Evolutionary conservation across 768 basidiomycete genomes (phyloP), one percentile per base, ranked within the genome.

Genomic region (Tephrocybe sp.): DNA sequence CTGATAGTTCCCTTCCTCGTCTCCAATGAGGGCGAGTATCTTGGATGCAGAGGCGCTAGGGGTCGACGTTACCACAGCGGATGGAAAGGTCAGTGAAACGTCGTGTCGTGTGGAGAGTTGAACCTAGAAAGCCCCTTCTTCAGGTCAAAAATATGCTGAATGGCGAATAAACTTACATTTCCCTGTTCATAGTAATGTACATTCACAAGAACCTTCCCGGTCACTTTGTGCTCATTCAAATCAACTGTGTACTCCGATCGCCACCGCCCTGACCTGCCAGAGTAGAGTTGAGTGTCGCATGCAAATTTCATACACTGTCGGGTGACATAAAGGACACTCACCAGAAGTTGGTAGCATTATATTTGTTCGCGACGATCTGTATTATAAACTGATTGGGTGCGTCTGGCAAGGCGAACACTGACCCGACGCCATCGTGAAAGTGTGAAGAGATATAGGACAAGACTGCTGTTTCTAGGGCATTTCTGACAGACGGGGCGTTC

Each of bases 151-250:
- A 47, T 35, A 20, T 12, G 5, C 16, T 26, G 14, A 32, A 43
- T 9, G 22, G 31, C 17, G 31, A 39, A 16, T 32, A 22, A 4
- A 59, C 84, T 45, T 49, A 95, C 92, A 65, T 95, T 96, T 58
- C 96, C 96, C 64, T 97, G 92, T 66, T 99, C 97, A 62, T 95
- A 98, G 63, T 98, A 98, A 67, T 99, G 97, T 11, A 98, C 86
- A 60, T 93, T 89, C 39, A 90, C 79, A 7, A 86, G 73, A 13
- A 97, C 81, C 60, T 74, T 80, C 0, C 93, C 94, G n/a, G 70
- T 67, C 5, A 97, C 74, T 52, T 69, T 76, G 47, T 79, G 78
- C 35, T 78, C 72, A 14, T 75, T 78, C 34, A 89, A 66, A 64
- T 96, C 83, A 43, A 97, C 73, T 8, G 72, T 65, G 65, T 97